These are phyloP conservation scores for Trichoderma atrobrunneum DNA, from an alignment of 2,329 filamentous ascomycete genomes.

Conservation along the genomic window DNA sequence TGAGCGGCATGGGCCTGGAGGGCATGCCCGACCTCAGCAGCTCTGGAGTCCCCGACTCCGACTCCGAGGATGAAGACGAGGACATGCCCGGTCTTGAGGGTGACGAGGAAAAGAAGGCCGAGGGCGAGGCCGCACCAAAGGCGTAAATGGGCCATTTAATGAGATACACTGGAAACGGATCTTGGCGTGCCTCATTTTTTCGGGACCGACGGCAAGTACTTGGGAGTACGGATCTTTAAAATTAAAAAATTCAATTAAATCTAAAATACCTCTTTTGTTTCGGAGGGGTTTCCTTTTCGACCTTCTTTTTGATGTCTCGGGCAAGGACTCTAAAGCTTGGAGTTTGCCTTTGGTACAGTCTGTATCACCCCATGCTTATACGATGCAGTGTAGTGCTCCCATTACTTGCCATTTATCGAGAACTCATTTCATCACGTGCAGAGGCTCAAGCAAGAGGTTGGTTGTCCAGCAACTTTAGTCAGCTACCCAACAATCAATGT, in stretches of 20 bases:
- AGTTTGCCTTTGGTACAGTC: not conserved
- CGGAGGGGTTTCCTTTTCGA: not conserved
- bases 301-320: not conserved
- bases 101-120: constrained; percentile 42
- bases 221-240: constrained; percentile 4
- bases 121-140: constrained; percentile 42
- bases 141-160: constrained; percentile 26
- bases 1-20: constrained; percentile 43
- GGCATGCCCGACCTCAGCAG: constrained; percentile 62
- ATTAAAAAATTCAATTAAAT: not conserved
- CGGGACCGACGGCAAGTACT: constrained; percentile 2
- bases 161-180: constrained; percentile 18
- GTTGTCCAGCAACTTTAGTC: no score
- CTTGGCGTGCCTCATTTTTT: constrained; percentile 16
- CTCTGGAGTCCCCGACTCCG: constrained; percentile 47
- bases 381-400: not conserved
- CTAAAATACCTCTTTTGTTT: not conserved
- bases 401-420: not conserved
- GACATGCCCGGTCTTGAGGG: constrained; percentile 83
- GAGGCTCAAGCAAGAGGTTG: not conserved
- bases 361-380: not conserved
- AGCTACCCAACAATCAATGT: no score
- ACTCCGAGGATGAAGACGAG: constrained; percentile 62
- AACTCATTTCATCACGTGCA: not conserved
- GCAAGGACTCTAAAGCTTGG: not conserved